Percentiles rank a stretch among this genome's conserved stretches.
These are phyloP conservation scores for Stephanocyclus meneghinianus DNA, from an alignment of 352 stramenopile genomes.

Conservation along the genomic window DNA sequence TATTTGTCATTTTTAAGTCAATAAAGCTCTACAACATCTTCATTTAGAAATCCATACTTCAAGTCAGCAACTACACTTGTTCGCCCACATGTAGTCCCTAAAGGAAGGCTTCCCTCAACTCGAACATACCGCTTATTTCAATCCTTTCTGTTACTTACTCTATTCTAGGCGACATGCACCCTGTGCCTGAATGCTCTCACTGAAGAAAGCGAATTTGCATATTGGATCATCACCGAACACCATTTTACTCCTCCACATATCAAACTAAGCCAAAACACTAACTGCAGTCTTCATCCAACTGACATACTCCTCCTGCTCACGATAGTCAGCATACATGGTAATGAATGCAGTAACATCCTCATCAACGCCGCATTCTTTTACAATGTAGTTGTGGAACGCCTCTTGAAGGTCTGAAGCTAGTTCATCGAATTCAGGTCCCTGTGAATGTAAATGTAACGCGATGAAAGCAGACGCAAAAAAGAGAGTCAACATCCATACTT, in stretches of 20 bases:
- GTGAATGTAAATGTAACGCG: neutral
- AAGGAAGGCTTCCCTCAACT: no score
- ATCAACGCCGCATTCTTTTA: slow-evolving; percentile 62
- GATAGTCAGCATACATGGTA: slow-evolving; percentile 72
- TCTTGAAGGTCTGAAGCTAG: slow-evolving; percentile 71
- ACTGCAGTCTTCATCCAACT: slow-evolving; percentile 66
- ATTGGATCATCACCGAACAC: neutral
- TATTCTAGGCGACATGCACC: neutral
- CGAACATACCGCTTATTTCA: neutral
- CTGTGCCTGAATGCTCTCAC: neutral
- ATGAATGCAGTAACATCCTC: slow-evolving; percentile 67
- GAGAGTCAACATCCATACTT: neutral
- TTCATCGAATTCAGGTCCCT: slow-evolving; percentile 71
- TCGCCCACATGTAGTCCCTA: no score
- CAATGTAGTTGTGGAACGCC: slow-evolving; percentile 58
- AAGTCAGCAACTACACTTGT: no score
- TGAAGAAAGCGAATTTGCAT: neutral
- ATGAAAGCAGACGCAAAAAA: neutral
- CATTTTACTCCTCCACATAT: neutral
- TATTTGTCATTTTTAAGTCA: no score
- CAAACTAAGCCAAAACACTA: slow-evolving; percentile 24
- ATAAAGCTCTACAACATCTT: no score
- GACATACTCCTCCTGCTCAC: slow-evolving; percentile 68
- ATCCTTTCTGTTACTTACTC: neutral
- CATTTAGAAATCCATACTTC: no score